Conservation (phyloP, 192 early-diverging fungal species). For the Thoreauomyces humboldtii region DNA sequence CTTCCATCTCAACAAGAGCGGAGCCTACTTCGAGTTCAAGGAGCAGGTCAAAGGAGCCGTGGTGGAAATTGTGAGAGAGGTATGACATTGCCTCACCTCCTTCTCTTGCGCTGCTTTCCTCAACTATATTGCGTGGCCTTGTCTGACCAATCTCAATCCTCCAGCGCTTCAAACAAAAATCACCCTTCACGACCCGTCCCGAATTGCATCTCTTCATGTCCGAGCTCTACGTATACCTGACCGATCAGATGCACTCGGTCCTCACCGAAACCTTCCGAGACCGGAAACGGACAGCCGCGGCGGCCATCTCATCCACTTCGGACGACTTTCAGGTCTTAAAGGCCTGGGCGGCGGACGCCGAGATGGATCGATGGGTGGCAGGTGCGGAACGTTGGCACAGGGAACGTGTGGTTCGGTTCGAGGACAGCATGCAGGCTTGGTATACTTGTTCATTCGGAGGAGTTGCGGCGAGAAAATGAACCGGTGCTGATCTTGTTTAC, state of each 20-base stretch:
- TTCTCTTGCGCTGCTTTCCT: neutral
- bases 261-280: conserved; percentile 47
- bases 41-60: conserved; percentile 57
- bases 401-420: conserved; percentile 55
- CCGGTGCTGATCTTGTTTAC: neutral
- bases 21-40: conserved; percentile 58
- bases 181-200: conserved; percentile 46
- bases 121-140: neutral
- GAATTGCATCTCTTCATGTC: conserved; percentile 61
- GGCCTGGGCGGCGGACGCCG: conserved; percentile 51
- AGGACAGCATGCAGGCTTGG: conserved; percentile 58
- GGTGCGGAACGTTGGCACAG: conserved; percentile 50
- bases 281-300: conserved; percentile 20
- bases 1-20: conserved; percentile 59
- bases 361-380: conserved; percentile 34
- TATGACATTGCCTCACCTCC: no score
- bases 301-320: conserved; percentile 31
- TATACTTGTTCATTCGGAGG: conserved; percentile 1
- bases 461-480: no score
- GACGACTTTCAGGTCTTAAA: conserved; percentile 45
- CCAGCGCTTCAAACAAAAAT: conserved; percentile 47
- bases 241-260: conserved; percentile 55
- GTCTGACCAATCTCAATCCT: no score
- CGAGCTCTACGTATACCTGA: conserved; percentile 57
- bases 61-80: conserved; percentile 56